These are phyloP conservation scores for Amyloporia xantha DNA, from an alignment of 768 basidiomycete species.

Conservation along the genomic window DNA sequence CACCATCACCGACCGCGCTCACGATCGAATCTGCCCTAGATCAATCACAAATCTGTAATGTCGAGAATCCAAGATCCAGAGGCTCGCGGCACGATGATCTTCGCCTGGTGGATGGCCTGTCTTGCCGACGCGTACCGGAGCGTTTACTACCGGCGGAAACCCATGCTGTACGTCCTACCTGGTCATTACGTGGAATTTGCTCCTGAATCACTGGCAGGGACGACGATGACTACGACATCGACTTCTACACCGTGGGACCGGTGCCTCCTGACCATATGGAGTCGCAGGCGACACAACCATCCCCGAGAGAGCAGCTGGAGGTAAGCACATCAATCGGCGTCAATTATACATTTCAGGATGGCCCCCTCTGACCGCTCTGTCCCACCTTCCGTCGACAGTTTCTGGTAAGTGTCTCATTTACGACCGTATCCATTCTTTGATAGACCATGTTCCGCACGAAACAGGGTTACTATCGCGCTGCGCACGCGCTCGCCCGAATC, in stretches of 20 bases:
- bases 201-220: slow-evolving; percentile 57
- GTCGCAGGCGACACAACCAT: slow-evolving; percentile 36
- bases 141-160: slow-evolving; percentile 80
- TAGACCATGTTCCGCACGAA: slow-evolving; percentile 3
- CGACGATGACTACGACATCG: slow-evolving; percentile 86
- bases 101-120: slow-evolving; percentile 93
- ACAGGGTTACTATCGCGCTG: slow-evolving; percentile 79
- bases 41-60: slow-evolving; percentile 80
- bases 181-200: neutral
- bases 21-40: slow-evolving; percentile 34
- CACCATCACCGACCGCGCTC: slow-evolving; percentile 5
- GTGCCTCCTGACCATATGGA: slow-evolving; percentile 29
- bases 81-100: slow-evolving; percentile 77
- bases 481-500: slow-evolving; percentile 77
- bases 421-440: neutral
- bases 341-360: neutral
- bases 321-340: slow-evolving; percentile 29
- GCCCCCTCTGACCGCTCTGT: neutral
- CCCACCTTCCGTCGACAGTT: too few relatives aligned
- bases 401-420: slow-evolving; percentile 44
- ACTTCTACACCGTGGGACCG: slow-evolving; percentile 76
- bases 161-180: slow-evolving; percentile 50
- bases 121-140: slow-evolving; percentile 78
- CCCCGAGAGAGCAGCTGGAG: slow-evolving; percentile 75
- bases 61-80: slow-evolving; percentile 68